Evolutionary conservation across 306 rosid species (phyloP).

Genomic region (Inga leiocalycina): DNA sequence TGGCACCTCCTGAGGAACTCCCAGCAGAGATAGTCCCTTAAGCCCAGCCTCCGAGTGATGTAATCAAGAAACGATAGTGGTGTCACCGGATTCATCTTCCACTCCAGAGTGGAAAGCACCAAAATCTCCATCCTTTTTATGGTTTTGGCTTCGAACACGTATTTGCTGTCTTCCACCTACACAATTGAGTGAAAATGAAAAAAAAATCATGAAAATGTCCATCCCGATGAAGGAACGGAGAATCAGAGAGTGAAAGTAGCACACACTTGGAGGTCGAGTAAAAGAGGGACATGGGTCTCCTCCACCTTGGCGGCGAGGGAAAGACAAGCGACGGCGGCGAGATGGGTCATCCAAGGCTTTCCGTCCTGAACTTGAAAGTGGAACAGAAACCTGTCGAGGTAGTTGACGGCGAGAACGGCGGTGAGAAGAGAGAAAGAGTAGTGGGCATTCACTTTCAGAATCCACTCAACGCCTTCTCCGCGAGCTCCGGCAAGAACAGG

Average conservation of each 20-base stretch:
- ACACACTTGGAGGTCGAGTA: slow-evolving; percentile 78
- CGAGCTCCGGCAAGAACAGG: slow-evolving; percentile 52
- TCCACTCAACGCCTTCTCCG: slow-evolving; percentile 66
- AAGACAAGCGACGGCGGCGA: slow-evolving; percentile 76
- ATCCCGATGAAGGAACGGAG: not conserved
- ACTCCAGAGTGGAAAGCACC: slow-evolving; percentile 82
- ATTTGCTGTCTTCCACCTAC: slow-evolving; percentile 73
- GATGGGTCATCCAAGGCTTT: slow-evolving; percentile 94
- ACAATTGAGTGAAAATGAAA: not conserved
- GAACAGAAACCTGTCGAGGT: slow-evolving; percentile 70
- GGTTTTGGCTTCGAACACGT: slow-evolving; percentile 72
- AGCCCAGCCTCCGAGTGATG: slow-evolving; percentile 64
- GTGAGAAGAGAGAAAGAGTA: slow-evolving; percentile 80
- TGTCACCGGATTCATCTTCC: slow-evolving; percentile 91
- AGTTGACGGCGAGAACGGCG: slow-evolving; percentile 73
- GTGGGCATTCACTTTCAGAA: slow-evolving; percentile 61
- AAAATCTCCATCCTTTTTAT: slow-evolving; percentile 85
- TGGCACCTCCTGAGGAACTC: slow-evolving; percentile 70
- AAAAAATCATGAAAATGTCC: not conserved
- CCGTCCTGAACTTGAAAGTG: slow-evolving; percentile 49
- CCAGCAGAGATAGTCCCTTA: slow-evolving; percentile 63
- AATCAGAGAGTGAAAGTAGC: not conserved
- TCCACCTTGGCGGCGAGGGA: slow-evolving; percentile 92
- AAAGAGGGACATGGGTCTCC: slow-evolving; percentile 83
- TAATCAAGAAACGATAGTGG: slow-evolving; percentile 82